phyloP scores from a whole-genome alignment of 1,284 basidiomycete species.

The Pascua guehoae region DNA sequence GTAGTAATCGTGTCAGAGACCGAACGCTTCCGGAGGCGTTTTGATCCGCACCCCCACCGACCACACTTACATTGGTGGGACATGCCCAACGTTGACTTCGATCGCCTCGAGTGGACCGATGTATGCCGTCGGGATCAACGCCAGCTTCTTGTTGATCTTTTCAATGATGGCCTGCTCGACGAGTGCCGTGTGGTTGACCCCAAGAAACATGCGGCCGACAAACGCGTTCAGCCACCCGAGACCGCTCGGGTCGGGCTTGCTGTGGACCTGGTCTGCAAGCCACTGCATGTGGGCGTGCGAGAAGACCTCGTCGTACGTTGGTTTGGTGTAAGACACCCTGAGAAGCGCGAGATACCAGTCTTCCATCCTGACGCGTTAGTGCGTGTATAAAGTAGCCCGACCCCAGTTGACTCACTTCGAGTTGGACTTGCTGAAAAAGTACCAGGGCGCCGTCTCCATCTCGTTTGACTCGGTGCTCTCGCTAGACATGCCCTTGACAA shows the following conservation, averaged over 20 bases:
- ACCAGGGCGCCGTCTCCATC: constrained; percentile 65
- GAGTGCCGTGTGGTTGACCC: constrained; percentile 75
- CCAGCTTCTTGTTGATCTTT: constrained; percentile 87
- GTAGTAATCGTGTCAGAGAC: too few species aligned
- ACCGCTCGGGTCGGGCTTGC: constrained; percentile 85
- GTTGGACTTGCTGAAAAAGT: constrained; percentile 76
- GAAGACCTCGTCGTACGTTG: constrained; percentile 58
- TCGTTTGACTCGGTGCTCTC: constrained; percentile 51
- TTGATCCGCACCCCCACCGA: too few species aligned
- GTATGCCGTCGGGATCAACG: constrained; percentile 80
- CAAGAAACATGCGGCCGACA: constrained; percentile 86
- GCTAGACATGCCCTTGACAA: constrained; percentile 34
- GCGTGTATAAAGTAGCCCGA: neutral
- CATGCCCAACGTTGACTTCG: constrained; percentile 83
- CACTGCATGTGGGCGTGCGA: constrained; percentile 73
- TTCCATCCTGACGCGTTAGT: constrained; percentile 52
- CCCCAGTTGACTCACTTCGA: constrained; percentile 50
- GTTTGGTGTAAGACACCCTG: constrained; percentile 60
- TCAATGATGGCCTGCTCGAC: constrained; percentile 81
- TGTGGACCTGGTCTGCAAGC: constrained; percentile 75
- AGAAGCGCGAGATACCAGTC: constrained; percentile 91
- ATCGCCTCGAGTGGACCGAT: constrained; percentile 80
- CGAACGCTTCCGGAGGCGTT: too few species aligned
- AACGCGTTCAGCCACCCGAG: constrained; percentile 96
- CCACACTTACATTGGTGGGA: constrained; percentile 56